Conservation (phyloP, 495 filamentous ascomycete species). For the Aspergillus saccharolyticus region DNA sequence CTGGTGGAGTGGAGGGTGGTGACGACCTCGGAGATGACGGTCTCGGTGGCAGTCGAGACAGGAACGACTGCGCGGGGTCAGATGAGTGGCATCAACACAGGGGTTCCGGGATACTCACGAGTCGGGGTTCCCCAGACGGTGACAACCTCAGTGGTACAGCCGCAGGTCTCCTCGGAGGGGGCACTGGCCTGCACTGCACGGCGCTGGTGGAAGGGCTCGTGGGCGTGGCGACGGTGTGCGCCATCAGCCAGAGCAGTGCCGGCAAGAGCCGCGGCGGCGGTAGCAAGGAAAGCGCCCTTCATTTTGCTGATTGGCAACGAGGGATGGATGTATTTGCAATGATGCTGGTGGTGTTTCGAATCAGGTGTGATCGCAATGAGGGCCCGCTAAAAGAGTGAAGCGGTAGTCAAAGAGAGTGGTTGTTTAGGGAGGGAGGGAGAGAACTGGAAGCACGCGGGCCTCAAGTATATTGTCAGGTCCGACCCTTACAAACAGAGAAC, state of each 20-base stretch:
- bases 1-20: constrained; percentile 34
- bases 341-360: constrained; percentile 4
- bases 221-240: constrained; percentile 54
- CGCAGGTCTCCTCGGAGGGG: constrained; percentile 44
- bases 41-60: constrained; percentile 22
- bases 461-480: constrained; percentile 21
- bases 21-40: constrained; percentile 22
- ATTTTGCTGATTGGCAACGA: constrained; percentile 43
- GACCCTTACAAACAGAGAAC: constrained; percentile 25
- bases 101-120: constrained; percentile 43
- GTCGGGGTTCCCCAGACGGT: constrained; percentile 55
- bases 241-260: constrained; percentile 55
- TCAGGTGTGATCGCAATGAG: constrained; percentile 51
- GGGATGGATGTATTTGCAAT: background rate
- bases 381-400: constrained; percentile 98
- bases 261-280: constrained; percentile 61
- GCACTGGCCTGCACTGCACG: constrained; percentile 25
- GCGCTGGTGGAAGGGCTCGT: constrained; percentile 55
- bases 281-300: constrained; percentile 64
- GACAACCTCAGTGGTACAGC: constrained; percentile 66
- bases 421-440: constrained; percentile 35
- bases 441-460: constrained; percentile 41
- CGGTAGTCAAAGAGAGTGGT: constrained; percentile 55
- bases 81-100: constrained; percentile 3
- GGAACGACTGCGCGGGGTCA: constrained; percentile 24